phyloP scores from a whole-genome alignment of 768 basidiomycete species.

The Boletus rex-veris region DNA sequence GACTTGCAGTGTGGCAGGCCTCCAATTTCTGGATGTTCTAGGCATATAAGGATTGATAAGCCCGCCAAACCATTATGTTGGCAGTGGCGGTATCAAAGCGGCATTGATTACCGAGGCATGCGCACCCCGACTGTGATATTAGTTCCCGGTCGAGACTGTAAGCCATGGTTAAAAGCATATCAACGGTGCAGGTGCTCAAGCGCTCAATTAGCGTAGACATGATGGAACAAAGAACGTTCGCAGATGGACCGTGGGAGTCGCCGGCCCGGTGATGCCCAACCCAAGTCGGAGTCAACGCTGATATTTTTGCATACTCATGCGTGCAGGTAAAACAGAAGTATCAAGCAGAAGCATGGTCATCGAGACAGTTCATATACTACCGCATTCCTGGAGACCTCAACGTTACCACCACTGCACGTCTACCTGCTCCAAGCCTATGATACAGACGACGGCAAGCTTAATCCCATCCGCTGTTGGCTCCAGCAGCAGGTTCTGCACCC shows the following conservation, averaged over 20 bases:
- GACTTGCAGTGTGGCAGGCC: neutral
- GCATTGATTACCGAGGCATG: too few relatives aligned
- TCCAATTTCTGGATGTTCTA: neutral
- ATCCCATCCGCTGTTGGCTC: constrained; percentile 30
- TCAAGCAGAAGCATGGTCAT: constrained; percentile 17
- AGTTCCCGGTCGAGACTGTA: too few relatives aligned
- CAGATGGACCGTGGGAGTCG: too few relatives aligned
- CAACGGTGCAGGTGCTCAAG: too few relatives aligned
- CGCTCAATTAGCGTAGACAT: too few relatives aligned
- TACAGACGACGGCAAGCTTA: constrained; percentile 5
- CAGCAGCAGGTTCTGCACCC: constrained; percentile 30
- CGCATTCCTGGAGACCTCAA: constrained; percentile 4
- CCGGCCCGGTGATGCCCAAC: too few relatives aligned
- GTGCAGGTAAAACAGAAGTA: constrained; percentile 15
- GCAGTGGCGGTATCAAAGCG: too few relatives aligned
- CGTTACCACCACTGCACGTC: neutral
- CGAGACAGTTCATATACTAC: constrained; percentile 15
- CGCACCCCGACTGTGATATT: too few relatives aligned
- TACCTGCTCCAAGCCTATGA: constrained; percentile 1
- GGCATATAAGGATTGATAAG: too few relatives aligned
- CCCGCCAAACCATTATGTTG: neutral
- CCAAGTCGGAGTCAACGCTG: too few relatives aligned
- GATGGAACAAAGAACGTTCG: too few relatives aligned
- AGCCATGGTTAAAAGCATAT: too few relatives aligned
- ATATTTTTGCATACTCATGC: constrained; percentile 18